Conservation (phyloP, 2,329 filamentous ascomycete species). For the Dryadomyces sulphureus region DNA sequence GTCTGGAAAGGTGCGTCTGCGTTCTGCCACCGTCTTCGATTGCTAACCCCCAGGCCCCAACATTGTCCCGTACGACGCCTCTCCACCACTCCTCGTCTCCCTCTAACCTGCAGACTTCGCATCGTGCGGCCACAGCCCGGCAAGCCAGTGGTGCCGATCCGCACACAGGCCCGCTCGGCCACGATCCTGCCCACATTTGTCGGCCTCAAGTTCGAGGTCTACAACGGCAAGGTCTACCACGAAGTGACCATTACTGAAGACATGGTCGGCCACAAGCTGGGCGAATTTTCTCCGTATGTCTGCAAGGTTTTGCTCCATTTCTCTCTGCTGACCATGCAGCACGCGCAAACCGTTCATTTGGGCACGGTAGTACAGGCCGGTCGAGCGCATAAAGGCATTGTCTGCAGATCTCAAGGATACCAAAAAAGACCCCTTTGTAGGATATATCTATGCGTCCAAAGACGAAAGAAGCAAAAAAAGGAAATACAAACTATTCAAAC, state of each 20-base stretch:
- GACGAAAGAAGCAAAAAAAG: not conserved
- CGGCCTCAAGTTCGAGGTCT: constrained; percentile 73
- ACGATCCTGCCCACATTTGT: constrained; percentile 90
- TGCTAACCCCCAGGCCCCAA: constrained; percentile 29
- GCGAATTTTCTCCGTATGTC: constrained; percentile 78
- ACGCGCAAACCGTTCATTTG: constrained; percentile 45
- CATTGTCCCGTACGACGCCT: constrained; percentile 35
- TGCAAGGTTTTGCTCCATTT: not conserved
- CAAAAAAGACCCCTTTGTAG: not conserved
- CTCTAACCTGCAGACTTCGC: constrained; percentile 32
- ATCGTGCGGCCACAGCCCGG: constrained; percentile 46
- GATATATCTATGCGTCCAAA: not conserved
- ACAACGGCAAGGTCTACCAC: constrained; percentile 80
- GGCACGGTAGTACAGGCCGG: constrained; percentile 12
- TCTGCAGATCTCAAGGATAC: not conserved
- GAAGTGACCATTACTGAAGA: constrained; percentile 79
- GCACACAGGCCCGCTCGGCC: constrained; percentile 73
- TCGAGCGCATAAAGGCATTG: not conserved
- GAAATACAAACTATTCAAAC: not conserved
- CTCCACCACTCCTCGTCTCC: not conserved
- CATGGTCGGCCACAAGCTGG: constrained; percentile 92
- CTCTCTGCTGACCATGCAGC: constrained; percentile 17
- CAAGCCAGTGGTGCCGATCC: constrained; percentile 56
- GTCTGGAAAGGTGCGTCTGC: constrained; percentile 67
- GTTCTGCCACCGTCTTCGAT: not conserved